Evolutionary conservation across 2,329 filamentous ascomycete genomes (phyloP).

Genomic region (Xylaria sp.): DNA sequence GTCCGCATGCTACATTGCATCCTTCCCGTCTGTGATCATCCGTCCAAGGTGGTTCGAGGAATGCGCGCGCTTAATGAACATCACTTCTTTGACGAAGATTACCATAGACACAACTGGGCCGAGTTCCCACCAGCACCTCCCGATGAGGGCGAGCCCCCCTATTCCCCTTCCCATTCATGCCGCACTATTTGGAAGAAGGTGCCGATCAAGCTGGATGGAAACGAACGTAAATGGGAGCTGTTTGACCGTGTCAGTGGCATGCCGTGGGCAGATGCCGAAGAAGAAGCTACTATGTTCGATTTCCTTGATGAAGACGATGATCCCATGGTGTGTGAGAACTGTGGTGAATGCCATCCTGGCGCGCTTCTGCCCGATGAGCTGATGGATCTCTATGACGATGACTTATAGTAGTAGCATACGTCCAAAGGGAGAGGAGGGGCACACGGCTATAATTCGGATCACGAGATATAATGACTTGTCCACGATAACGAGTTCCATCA

Average conservation of each 20-base stretch:
- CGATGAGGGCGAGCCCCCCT: slow-evolving; percentile 56
- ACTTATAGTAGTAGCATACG: slow-evolving; percentile 14
- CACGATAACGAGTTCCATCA: slow-evolving; percentile 17
- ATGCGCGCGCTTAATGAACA: slow-evolving; percentile 44
- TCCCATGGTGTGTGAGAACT: slow-evolving; percentile 46
- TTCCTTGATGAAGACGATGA: slow-evolving; percentile 43
- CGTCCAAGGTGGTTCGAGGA: slow-evolving; percentile 58
- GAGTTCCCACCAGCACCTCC: slow-evolving; percentile 55
- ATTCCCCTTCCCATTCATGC: slow-evolving; percentile 54
- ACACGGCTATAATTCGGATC: not conserved
- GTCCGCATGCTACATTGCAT: slow-evolving; percentile 55
- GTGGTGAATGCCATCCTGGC: slow-evolving; percentile 47
- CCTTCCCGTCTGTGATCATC: slow-evolving; percentile 48
- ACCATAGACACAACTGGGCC: slow-evolving; percentile 41
- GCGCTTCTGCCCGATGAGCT: slow-evolving; percentile 45
- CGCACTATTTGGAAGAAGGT: slow-evolving; percentile 63
- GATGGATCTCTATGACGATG: slow-evolving; percentile 46
- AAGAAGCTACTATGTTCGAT: slow-evolving; percentile 47
- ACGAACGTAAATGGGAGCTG: slow-evolving; percentile 59
- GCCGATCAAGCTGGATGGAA: slow-evolving; percentile 54
- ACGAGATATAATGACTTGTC: slow-evolving; percentile 19
- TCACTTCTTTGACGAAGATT: slow-evolving; percentile 47
- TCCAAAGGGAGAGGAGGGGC: not conserved
- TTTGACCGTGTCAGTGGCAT: slow-evolving; percentile 54
- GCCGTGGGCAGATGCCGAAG: slow-evolving; percentile 47